Evolutionary conservation across 2,329 filamentous ascomycete species (phyloP).

Genomic region (Alternaria sp.): DNA sequence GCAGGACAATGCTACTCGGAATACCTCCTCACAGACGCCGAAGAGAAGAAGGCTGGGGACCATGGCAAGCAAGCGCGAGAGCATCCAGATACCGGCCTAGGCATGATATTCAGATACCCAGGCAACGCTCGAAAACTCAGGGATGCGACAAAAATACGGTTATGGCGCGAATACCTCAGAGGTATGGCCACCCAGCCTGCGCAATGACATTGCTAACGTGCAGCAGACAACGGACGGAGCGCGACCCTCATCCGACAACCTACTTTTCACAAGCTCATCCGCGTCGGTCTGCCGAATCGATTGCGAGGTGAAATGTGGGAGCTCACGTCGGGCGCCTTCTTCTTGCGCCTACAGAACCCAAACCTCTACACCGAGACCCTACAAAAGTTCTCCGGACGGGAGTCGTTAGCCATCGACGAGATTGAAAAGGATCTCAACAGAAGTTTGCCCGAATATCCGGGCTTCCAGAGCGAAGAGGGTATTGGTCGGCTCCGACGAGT

Average conservation of each 20-base stretch:
- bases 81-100: constrained; percentile 90
- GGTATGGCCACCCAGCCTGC: constrained; percentile 45
- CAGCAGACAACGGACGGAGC: constrained; percentile 85
- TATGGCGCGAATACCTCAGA: constrained; percentile 95
- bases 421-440: constrained; percentile 98
- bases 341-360: constrained; percentile 84
- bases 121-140: constrained; percentile 93
- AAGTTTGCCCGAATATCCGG: constrained; percentile 94
- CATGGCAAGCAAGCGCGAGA: constrained; percentile 59
- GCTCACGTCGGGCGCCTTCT: constrained; percentile 88
- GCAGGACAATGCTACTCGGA: constrained; percentile 85
- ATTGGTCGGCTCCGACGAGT: constrained; percentile 90
- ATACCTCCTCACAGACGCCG: constrained; percentile 59
- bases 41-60: constrained; percentile 46
- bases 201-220: constrained; percentile 23
- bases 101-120: constrained; percentile 92
- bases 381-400: constrained; percentile 80
- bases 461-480: constrained; percentile 95
- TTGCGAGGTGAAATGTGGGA: constrained; percentile 96
- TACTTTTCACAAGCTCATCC: constrained; percentile 96
- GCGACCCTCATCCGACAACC: constrained; percentile 91
- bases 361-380: constrained; percentile 85
- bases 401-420: constrained; percentile 96
- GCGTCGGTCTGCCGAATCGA: constrained; percentile 92
- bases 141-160: constrained; percentile 94